Conservation (phyloP, 768 basidiomycete genomes). For the Phlegmacium glaucopus region DNA sequence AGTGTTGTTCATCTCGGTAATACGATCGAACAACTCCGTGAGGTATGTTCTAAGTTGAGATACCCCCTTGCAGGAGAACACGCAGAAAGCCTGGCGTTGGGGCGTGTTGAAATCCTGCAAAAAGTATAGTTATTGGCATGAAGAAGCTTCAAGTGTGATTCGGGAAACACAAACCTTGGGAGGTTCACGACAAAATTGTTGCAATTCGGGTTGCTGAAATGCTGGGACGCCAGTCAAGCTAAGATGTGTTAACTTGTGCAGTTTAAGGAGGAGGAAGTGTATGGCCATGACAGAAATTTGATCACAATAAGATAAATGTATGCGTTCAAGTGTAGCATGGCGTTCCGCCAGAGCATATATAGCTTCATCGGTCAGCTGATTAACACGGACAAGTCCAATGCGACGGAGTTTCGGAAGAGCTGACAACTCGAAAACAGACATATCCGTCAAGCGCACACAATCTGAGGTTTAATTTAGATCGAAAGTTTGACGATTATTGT, state of each 20-base stretch:
- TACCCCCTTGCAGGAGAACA: conserved; percentile 93
- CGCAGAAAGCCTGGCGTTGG: conserved; percentile 90
- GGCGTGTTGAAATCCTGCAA: conserved; percentile 84
- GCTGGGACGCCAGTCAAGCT: conserved; percentile 96
- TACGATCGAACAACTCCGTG: conserved; percentile 69
- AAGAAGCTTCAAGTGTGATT: conserved; percentile 1
- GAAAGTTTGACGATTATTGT: neutral
- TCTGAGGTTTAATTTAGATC: conserved; percentile 40
- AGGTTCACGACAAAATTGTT: conserved; percentile 85
- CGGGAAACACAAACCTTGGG: conserved; percentile 57
- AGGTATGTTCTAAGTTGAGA: conserved; percentile 77
- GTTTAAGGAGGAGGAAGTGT: conserved; percentile 82
- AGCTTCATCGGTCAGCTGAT: conserved; percentile 90
- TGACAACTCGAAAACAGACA: conserved; percentile 91
- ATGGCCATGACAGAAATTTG: conserved; percentile 91
- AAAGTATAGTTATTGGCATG: conserved; percentile 4
- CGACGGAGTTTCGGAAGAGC: conserved; percentile 86
- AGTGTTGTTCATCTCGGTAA: conserved; percentile 68
- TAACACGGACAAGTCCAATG: conserved; percentile 92
- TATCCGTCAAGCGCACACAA: conserved; percentile 84
- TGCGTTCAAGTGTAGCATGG: conserved; percentile 85
- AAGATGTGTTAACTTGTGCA: conserved; percentile 91
- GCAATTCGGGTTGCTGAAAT: conserved; percentile 81
- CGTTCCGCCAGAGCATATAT: conserved; percentile 86
- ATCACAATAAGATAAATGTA: conserved; percentile 97